phyloP scores from a whole-genome alignment of 768 basidiomycete species.

The Suillus discolor region DNA sequence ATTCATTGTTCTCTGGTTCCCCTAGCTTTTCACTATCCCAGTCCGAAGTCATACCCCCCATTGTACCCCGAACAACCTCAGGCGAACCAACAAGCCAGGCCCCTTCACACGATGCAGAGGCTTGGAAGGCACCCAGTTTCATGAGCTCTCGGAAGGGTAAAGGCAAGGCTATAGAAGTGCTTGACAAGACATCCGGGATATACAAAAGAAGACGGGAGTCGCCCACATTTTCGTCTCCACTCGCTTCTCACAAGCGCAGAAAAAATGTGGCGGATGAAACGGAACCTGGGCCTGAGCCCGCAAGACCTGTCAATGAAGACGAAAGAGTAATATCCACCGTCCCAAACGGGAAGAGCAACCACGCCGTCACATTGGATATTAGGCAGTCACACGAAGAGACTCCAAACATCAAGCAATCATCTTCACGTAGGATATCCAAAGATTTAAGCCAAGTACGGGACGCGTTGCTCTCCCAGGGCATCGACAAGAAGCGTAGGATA shows the following conservation, averaged over 20 bases:
- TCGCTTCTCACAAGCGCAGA: constrained; percentile 16
- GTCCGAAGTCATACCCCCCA: neutral
- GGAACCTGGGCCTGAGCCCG: neutral
- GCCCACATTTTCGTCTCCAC: constrained; percentile 14
- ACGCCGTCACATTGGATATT: neutral
- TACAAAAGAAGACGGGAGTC: constrained; percentile 6
- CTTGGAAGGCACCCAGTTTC: constrained; percentile 37
- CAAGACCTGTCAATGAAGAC: neutral
- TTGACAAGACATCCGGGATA: neutral
- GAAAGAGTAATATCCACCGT: neutral
- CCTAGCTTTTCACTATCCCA: constrained; percentile 1
- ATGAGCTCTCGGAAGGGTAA: constrained; percentile 19
- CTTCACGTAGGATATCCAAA: neutral
- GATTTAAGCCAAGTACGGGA: neutral
- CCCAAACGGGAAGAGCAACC: neutral
- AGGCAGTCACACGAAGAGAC: neutral
- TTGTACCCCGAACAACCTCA: neutral
- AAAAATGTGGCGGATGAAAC: constrained; percentile 9
- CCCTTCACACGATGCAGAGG: constrained; percentile 26
- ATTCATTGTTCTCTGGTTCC: constrained; percentile 31
- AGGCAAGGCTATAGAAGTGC: constrained; percentile 2
- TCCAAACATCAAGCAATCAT: neutral
- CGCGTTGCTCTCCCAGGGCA: neutral
- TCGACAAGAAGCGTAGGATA: constrained; percentile 4
- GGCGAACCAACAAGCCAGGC: constrained; percentile 1